phyloP scores from a whole-genome alignment of 495 filamentous ascomycete species.

The Parmelia sp. region DNA sequence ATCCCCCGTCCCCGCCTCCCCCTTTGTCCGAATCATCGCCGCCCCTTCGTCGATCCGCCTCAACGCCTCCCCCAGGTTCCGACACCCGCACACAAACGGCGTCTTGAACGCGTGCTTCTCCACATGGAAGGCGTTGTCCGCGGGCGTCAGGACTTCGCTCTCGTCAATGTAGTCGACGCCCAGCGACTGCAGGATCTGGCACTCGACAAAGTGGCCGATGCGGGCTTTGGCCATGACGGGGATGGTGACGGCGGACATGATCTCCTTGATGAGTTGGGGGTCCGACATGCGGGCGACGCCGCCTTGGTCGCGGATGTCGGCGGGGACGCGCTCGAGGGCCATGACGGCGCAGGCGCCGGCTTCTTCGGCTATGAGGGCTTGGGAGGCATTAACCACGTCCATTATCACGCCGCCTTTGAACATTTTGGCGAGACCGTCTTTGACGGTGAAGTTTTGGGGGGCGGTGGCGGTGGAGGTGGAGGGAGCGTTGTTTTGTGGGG shows the following conservation, averaged over 20 bases:
- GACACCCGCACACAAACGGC: conserved; percentile 95
- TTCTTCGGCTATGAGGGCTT: conserved; percentile 96
- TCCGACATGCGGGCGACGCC: conserved; percentile 98
- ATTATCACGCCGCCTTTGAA: conserved; percentile 98
- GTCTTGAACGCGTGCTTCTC: conserved; percentile 76
- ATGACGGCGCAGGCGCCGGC: conserved; percentile 95
- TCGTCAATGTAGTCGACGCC: conserved; percentile 98
- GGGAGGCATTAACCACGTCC: conserved; percentile 92
- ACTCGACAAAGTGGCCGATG: conserved; percentile 97
- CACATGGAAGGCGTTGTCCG: conserved; percentile 85
- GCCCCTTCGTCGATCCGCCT: conserved; percentile 89
- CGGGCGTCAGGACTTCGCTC: conserved; percentile 92
- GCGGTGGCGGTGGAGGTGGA: conserved; percentile 29
- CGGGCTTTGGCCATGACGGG: conserved; percentile 99
- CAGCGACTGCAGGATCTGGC: conserved; percentile 92
- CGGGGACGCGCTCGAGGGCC: conserved; percentile 95
- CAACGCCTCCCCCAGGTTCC: conserved; percentile 90
- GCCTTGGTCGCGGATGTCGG: conserved; percentile 87
- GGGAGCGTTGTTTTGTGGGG: conserved; percentile 24
- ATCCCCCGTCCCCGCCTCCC: conserved; percentile 96
- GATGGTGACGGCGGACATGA: conserved; percentile 94
- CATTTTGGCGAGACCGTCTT: conserved; percentile 93
- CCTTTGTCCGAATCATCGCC: conserved; percentile 98
- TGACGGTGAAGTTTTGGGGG: conserved; percentile 60
- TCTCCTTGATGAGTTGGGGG: conserved; percentile 90